Base-by-base conservation (phyloP, 2,329 filamentous ascomycete genomes). In the Aureobasidium pullulans region DNA sequence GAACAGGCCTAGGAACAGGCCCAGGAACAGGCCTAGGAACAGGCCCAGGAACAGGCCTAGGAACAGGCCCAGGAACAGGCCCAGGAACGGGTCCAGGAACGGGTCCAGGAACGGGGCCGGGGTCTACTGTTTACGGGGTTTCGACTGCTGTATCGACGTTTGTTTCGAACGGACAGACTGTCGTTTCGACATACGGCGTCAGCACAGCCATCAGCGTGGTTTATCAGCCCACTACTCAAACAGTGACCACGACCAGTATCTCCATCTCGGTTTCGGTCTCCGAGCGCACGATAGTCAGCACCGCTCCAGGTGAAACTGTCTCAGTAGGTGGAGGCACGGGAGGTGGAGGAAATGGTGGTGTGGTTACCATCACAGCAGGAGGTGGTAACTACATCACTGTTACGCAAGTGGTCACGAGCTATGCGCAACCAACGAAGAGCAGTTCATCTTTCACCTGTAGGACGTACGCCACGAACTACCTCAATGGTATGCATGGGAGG, bases 401-500 rank as follows among this genome's bases (percentile, higher is more conserved):
- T 5, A 68, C 64, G 10, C 50, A 64, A n/a, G 62, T 64, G 1
- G 62, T 61, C 2, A 64, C 61, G 1, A 61, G 61, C 7, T 63
- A 60, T 28, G 48, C 61, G 3, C 53, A 31, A 6, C 62, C 61
- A 6, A 61, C 56, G 28, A 66, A 59, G 42, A 49, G 36, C 13
- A 63, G 50, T 29, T 64, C 62, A 13, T 62, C 47, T 4, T 68
- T 65, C 39, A 65, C 66, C 5, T 69, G 67, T 50, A 57, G 67
- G 28, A 68, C 64, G 11, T 66, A 65, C 31, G 59, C 64, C 23
- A 69, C 68, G 6, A 68, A 68, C 37, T 69, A 70, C 54, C 61
- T 68, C 43, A 67, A 67, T 29, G 63, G 64, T 0, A 32, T 50
- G 48, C 61, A 64, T 23, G 59, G 62, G 54, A 40, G 60, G 11